phyloP scores from a whole-genome alignment of 176 grass and related monocot genomes.

The Rhipidocladum racemiflorum region DNA sequence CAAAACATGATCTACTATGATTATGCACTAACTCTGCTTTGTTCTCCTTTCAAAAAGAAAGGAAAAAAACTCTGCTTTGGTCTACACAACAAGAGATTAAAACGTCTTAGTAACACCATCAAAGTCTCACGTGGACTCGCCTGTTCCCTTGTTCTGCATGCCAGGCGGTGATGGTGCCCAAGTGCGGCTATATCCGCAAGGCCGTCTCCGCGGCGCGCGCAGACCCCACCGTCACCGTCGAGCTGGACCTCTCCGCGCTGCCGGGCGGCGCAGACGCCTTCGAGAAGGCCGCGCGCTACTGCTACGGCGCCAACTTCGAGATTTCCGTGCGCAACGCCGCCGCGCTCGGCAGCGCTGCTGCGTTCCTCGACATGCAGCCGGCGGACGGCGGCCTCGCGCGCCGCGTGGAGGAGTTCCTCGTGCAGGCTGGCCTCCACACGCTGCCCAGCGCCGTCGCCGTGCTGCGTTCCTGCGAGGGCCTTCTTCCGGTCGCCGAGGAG shows the following conservation, averaged over 20 bases:
- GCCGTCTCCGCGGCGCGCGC: constrained; percentile 36
- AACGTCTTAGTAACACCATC: not conserved
- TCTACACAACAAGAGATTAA: too few relatives aligned
- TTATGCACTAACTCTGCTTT: too few relatives aligned
- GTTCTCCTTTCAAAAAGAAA: too few relatives aligned
- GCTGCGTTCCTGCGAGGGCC: constrained; percentile 65
- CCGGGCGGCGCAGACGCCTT: constrained; percentile 73
- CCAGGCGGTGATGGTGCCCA: constrained; percentile 73
- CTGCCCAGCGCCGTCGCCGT: constrained; percentile 53
- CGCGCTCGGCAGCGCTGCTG: constrained; percentile 52
- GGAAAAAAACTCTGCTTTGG: too few relatives aligned
- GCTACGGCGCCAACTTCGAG: constrained; percentile 81
- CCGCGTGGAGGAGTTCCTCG: constrained; percentile 67
- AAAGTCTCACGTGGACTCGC: not conserved
- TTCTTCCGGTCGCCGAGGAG: constrained; percentile 49
- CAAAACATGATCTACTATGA: too few relatives aligned
- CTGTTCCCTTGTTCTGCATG: not conserved
- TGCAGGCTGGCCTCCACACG: constrained; percentile 40
- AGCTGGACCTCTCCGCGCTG: constrained; percentile 45
- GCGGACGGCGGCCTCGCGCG: constrained; percentile 32
- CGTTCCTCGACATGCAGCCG: constrained; percentile 63
- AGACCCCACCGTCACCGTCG: not conserved
- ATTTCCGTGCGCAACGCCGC: constrained; percentile 63
- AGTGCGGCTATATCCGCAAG: constrained; percentile 63
- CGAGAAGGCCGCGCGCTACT: constrained; percentile 66